Evolutionary conservation across 352 stramenopile genomes (phyloP).

Genomic region (Phytophthora tentaculata): DNA sequence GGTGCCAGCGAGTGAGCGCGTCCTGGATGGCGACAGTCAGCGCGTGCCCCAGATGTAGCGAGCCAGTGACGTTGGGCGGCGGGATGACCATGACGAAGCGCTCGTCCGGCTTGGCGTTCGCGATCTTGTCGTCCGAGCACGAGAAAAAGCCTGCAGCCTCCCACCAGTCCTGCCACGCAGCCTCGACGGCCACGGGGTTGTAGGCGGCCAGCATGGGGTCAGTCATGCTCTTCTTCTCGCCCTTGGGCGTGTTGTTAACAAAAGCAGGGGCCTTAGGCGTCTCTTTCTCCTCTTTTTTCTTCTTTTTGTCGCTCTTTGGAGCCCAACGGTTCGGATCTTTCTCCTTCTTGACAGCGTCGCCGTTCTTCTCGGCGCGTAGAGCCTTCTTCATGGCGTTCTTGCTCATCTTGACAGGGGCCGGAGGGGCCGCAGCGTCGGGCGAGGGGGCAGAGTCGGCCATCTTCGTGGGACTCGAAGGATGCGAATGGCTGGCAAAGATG

Average conservation of each 20-base stretch:
- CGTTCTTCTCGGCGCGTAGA: constrained; percentile 78
- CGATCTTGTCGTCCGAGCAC: constrained; percentile 89
- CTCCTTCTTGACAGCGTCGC: constrained; percentile 89
- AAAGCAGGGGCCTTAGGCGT: constrained; percentile 57
- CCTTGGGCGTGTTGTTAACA: constrained; percentile 94
- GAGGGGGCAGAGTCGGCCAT: constrained; percentile 27
- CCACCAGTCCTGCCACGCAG: constrained; percentile 99
- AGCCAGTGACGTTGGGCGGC: constrained; percentile 86
- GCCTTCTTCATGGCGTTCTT: constrained; percentile 98
- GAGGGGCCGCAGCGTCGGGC: constrained; percentile 11
- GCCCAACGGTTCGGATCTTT: constrained; percentile 94
- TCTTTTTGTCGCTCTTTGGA: constrained; percentile 89
- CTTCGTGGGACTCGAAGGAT: constrained; percentile 2
- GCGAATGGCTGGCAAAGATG: constrained; percentile 33
- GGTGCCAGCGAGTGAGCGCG: constrained; percentile 97
- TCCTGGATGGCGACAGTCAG: constrained; percentile 99
- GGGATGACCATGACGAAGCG: constrained; percentile 98
- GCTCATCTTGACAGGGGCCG: constrained; percentile 81
- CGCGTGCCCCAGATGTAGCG: constrained; percentile 98
- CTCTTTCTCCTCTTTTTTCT: constrained; percentile 77
- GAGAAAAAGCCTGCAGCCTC: constrained; percentile 96
- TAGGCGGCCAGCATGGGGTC: constrained; percentile 94
- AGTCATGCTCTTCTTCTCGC: constrained; percentile 94
- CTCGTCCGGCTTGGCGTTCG: constrained; percentile 78
- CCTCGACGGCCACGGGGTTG: constrained; percentile 96